Evolutionary conservation across 768 basidiomycete species (phyloP).

Genomic region (Naganishia friedmannii): DNA sequence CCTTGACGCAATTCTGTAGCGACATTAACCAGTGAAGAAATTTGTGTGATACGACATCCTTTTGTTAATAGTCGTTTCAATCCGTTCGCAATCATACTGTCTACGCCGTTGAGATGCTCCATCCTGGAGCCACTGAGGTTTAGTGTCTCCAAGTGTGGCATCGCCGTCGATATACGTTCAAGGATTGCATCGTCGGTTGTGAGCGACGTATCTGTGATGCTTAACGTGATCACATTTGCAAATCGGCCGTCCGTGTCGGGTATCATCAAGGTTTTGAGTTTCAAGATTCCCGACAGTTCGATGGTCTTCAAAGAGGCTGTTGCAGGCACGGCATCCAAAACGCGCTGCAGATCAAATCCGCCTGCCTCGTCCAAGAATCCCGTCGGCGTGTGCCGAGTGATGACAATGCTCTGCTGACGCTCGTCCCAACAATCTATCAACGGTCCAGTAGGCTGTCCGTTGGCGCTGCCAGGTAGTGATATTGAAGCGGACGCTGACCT

Average conservation of each 20-base stretch:
- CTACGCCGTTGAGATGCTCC: slow-evolving; percentile 24
- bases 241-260: background rate
- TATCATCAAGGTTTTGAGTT: slow-evolving; percentile 12
- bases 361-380: slow-evolving; percentile 11
- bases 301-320: background rate
- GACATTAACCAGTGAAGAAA: slow-evolving; percentile 19
- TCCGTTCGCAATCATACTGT: slow-evolving; percentile 11
- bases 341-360: slow-evolving; percentile 2
- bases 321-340: slow-evolving; percentile 5
- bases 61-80: slow-evolving; percentile 15
- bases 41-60: slow-evolving; percentile 20
- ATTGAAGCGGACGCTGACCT: background rate
- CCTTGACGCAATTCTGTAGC: slow-evolving; percentile 11
- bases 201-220: slow-evolving; percentile 20
- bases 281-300: background rate
- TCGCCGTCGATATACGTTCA: background rate
- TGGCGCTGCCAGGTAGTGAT: background rate
- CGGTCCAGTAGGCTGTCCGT: background rate
- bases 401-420: background rate
- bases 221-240: background rate
- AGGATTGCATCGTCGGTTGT: background rate
- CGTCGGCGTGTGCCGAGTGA: background rate
- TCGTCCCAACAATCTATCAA: slow-evolving; percentile 14
- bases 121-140: slow-evolving; percentile 29
- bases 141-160: slow-evolving; percentile 27